phyloP scores from a whole-genome alignment of 2,329 filamentous ascomycete genomes.

The Botryotinia narcissicola region DNA sequence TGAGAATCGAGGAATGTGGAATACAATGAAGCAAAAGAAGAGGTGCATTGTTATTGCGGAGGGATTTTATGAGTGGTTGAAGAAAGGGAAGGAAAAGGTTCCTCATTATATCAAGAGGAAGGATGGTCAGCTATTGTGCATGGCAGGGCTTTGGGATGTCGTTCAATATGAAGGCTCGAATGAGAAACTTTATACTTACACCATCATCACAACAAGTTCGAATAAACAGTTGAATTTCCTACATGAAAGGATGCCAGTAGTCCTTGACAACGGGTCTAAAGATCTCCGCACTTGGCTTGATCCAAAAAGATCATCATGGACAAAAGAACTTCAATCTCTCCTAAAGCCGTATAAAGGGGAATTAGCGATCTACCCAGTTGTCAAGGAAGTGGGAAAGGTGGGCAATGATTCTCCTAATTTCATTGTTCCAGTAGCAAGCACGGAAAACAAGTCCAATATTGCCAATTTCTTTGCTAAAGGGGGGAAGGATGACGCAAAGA shows the following conservation, averaged over 20 bases:
- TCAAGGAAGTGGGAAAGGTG: slow-evolving; percentile 88
- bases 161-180: slow-evolving; percentile 72
- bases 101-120: slow-evolving; percentile 81
- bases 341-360: slow-evolving; percentile 78
- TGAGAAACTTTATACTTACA: slow-evolving; percentile 81
- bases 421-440: slow-evolving; percentile 77
- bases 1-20: slow-evolving; percentile 82
- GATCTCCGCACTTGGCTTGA: slow-evolving; percentile 76
- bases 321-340: slow-evolving; percentile 70
- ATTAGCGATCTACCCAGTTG: slow-evolving; percentile 82
- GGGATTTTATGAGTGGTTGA: slow-evolving; percentile 96
- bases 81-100: slow-evolving; percentile 76
- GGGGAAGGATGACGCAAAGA: slow-evolving; percentile 25
- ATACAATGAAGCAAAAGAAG: slow-evolving; percentile 83
- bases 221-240: slow-evolving; percentile 81
- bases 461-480: slow-evolving; percentile 80
- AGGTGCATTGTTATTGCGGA: slow-evolving; percentile 84
- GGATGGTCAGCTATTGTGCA: slow-evolving; percentile 76
- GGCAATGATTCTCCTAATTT: slow-evolving; percentile 86
- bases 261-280: slow-evolving; percentile 73
- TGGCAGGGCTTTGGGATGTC: slow-evolving; percentile 91
- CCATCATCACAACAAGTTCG: slow-evolving; percentile 86
- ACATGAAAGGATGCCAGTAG: slow-evolving; percentile 94
- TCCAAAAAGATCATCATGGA: slow-evolving; percentile 70
- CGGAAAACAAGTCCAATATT: slow-evolving; percentile 89